Conservation (phyloP, 306 rosid genomes). For the Comarum palustre region DNA sequence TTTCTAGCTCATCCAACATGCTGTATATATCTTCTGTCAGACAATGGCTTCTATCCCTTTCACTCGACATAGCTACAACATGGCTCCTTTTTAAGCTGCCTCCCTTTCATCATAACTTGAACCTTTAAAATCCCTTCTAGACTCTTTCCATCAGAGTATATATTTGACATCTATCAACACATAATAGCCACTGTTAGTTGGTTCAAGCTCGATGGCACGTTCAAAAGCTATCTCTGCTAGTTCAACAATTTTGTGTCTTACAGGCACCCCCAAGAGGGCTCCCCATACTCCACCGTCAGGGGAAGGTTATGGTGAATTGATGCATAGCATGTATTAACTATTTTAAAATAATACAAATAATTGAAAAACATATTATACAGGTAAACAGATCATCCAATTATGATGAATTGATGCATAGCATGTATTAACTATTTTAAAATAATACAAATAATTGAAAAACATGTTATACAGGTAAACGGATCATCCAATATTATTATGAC, state of each 20-base stretch:
- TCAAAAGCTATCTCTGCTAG: conserved; percentile 75
- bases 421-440: too few species aligned
- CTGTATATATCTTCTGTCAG: conserved; percentile 51
- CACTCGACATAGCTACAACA: conserved; percentile 73
- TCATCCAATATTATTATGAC: too few species aligned
- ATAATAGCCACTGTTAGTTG: conserved; percentile 72
- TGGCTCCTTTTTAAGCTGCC: conserved; percentile 69
- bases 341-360: too few species aligned
- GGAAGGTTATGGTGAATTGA: too few species aligned
- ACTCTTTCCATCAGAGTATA: conserved; percentile 57
- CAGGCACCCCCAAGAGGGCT: conserved; percentile 88
- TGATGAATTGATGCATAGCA: too few species aligned
- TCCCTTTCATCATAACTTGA: conserved; percentile 71
- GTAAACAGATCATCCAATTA: too few species aligned
- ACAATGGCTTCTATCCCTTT: conserved; percentile 57
- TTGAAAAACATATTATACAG: too few species aligned
- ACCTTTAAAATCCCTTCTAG: conserved; percentile 62
- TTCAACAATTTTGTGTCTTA: conserved; percentile 62
- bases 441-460: too few species aligned
- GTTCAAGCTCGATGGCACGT: conserved; percentile 62
- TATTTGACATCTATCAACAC: conserved; percentile 74
- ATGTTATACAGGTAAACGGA: too few species aligned
- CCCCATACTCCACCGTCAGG: conserved; percentile 97
- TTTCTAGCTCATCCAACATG: conserved; percentile 57
- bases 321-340: too few species aligned